Evolutionary conservation across 2,329 filamentous ascomycete genomes (phyloP), one percentile per base, ranked within the genome.

Genomic region (Alternaria gaisen): DNA sequence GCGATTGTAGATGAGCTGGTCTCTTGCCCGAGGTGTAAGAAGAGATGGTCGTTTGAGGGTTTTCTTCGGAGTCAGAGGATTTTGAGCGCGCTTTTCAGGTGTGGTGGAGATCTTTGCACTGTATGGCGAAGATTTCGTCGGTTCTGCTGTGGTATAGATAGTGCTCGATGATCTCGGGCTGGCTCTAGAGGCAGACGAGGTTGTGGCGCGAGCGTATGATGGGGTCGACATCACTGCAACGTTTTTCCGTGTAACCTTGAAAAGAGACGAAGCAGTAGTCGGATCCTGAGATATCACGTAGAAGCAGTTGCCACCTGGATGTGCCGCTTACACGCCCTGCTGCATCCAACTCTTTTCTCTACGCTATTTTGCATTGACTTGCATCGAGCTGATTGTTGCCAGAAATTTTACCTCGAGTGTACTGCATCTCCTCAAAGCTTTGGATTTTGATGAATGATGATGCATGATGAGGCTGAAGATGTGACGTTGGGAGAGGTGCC

Each of bases 141-240:
- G 24, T 5, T 28, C 36, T 34, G 53, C 38, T 20, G 7, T n/a
- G 11, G 42, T 26, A 11, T 46, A 24, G 8, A 43, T 34, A 10
- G 36, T 42, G 24, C 40, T 61, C 7, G 48, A 34, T 40, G 58
- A 11, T n/a, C 36, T 48, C 5, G 48, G 56, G 24, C 42, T 63
- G 9, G 51, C 46, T 42, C 41, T 64, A 11, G 59, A 56, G 11
- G 41, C 56, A 20, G 69, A 69, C 6, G 69, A 64, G 12, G 60
- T 46, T 53, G 68, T 72, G 41, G 65, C 58, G 44, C 67, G 68
- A 10, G 67, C 61, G 28, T 70, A 72, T 5, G 67, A 68, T 38
- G 70, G 65, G n/a, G 56, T 44, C 2, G 56, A 10, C 68, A 72
- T 72, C 4, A 3, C 46, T 55, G 18, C 20, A 28, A 48, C 5